Percentiles rank a stretch among this genome's conserved stretches.
These are phyloP conservation scores for Rhodofomes roseus DNA, from an alignment of 1,284 basidiomycete species.

Conservation along the genomic window DNA sequence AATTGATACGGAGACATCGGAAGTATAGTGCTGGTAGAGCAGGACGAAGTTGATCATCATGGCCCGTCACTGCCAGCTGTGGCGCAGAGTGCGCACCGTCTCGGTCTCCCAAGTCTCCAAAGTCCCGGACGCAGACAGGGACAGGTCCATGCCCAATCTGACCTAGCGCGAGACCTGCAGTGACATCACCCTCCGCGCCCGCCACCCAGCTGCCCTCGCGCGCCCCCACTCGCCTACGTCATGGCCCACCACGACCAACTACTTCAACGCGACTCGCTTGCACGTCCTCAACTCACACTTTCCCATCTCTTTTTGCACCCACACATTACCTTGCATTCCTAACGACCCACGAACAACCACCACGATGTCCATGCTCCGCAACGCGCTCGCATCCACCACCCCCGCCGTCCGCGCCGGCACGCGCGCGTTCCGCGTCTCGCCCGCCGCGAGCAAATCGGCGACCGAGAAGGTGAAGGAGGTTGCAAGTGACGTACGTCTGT, in stretches of 20 bases:
- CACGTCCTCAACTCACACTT: background rate
- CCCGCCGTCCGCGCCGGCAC: slow-evolving; percentile 17
- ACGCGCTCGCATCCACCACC: slow-evolving; percentile 15
- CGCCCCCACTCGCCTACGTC: slow-evolving; percentile 3
- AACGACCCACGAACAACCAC: background rate
- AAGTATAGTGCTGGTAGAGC: too few species aligned
- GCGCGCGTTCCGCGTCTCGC: slow-evolving; percentile 46
- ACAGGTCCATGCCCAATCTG: background rate
- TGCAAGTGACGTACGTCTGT: slow-evolving; percentile 53
- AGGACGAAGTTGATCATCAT: too few species aligned
- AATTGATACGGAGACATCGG: too few species aligned
- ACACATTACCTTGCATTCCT: background rate
- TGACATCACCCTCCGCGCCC: slow-evolving; percentile 1
- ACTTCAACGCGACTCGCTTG: background rate
- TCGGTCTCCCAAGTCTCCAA: background rate
- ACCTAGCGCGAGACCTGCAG: background rate
- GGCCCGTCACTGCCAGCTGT: too few species aligned
- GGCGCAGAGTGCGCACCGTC: too few species aligned
- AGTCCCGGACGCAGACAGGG: background rate
- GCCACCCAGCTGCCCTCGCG: background rate
- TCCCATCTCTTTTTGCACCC: background rate
- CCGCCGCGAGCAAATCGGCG: slow-evolving; percentile 44
- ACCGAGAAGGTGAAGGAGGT: slow-evolving; percentile 61
- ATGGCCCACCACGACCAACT: slow-evolving; percentile 4
- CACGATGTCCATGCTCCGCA: slow-evolving; percentile 24